These are phyloP conservation scores for Leptographium radiaticola DNA, from an alignment of 2,329 filamentous ascomycete species.

Conservation along the genomic window DNA sequence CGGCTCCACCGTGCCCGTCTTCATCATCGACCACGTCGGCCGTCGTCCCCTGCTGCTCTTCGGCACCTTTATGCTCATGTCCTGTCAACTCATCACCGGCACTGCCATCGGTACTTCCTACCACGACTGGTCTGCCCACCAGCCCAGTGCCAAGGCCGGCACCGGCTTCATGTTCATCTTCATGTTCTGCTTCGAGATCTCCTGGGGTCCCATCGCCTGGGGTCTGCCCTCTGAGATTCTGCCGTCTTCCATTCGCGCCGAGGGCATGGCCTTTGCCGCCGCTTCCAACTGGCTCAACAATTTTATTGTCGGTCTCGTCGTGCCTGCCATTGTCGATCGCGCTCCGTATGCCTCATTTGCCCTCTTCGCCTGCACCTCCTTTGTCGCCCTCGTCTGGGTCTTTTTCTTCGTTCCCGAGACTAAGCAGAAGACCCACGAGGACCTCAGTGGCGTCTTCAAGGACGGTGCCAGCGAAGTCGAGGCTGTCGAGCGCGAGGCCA, in stretches of 20 bases:
- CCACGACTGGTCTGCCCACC: constrained; percentile 3
- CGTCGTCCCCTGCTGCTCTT: constrained; percentile 13
- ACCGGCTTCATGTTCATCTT: constrained; percentile 5
- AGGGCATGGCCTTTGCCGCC: constrained; percentile 18
- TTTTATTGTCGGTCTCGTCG: constrained; percentile 32
- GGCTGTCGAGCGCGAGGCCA: too few species aligned
- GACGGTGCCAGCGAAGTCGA: too few species aligned
- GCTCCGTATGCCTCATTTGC: constrained; percentile 35
- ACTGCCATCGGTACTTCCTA: constrained; percentile 50
- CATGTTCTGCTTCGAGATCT: constrained; percentile 8
- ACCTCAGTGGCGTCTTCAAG: not conserved
- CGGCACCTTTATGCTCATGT: constrained; percentile 42
- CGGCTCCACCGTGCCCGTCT: too few species aligned
- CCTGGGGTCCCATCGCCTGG: constrained; percentile 12
- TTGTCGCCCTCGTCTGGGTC: constrained; percentile 32
- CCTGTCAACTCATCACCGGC: constrained; percentile 73
- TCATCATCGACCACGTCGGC: constrained; percentile 12
- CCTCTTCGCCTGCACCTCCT: constrained; percentile 37
- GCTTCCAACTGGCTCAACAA: constrained; percentile 33
- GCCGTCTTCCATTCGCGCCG: constrained; percentile 2
- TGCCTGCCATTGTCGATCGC: constrained; percentile 18
- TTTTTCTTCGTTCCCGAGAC: constrained; percentile 40
- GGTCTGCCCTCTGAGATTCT: constrained; percentile 22
- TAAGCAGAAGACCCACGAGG: constrained; percentile 44
- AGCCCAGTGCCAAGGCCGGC: constrained; percentile 2